Evolutionary conservation across 2,329 filamentous ascomycete species (phyloP), one percentile per base, ranked within the genome.

Genomic region (Sporothrix schenckii): DNA sequence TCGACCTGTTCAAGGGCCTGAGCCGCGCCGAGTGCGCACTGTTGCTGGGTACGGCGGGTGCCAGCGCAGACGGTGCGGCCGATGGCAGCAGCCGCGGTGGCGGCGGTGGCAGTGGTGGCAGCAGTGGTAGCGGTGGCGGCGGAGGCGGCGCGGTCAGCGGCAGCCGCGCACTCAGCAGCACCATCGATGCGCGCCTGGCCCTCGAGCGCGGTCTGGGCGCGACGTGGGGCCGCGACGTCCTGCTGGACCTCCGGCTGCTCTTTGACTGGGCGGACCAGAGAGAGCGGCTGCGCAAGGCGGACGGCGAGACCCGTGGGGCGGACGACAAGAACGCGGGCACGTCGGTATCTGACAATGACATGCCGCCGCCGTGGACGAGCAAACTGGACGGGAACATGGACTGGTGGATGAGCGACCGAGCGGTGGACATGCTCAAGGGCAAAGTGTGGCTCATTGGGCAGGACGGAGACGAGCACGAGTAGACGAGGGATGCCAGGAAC

Each of bases 161-260:
- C 4, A 44, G 39, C 58, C 58, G 58, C 21, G 58, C 39, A 0
- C 34, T 79, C 0, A 80, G 76, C 19, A 80, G 76, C 2, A 82
- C 82, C 0, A 88, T 96, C 0, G 94, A 97, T 77, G 87, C 89
- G 44, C 84, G 90, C 52, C 80, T 97, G 34, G 86, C 90, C 71
- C 83, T 97, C 63, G 87, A 86, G 74, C 81, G 82, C 27, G 83
- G 83, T 47, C 70, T 83, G 63, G 79, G 81, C 39, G 24, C 61
- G 4, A n/a, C 44, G 1, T 81, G 82, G 73, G 77, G 75, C 13
- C 76, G 80, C 44, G 81, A 82, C 73, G 70, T 76, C 1, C 78
- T 88, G 27, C 78, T 87, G 16, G 86, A 85, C 0, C 76, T 86
- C 5, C 81, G 80, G 61, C 73, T 87, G 63, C 75, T 88, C 24